These are phyloP conservation scores for Arctium lappa DNA, from an alignment of 129 eudicot species.

Conservation along the genomic window DNA sequence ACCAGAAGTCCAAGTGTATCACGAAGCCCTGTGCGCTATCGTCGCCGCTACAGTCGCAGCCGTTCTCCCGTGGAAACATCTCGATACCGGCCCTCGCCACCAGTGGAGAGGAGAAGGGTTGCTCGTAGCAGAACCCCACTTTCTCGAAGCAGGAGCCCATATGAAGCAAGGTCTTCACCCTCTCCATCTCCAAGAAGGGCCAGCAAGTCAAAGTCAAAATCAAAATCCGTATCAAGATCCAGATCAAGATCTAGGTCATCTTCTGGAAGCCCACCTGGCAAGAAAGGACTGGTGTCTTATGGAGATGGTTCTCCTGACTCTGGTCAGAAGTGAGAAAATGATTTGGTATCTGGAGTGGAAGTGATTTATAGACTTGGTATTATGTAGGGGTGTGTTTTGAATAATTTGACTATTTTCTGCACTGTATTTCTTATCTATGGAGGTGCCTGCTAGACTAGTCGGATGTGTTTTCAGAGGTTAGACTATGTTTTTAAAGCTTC, in stretches of 20 bases:
- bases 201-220: slow-evolving; percentile 41
- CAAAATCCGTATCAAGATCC: slow-evolving; percentile 13
- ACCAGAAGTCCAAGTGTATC: slow-evolving; percentile 76
- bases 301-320: slow-evolving; percentile 95
- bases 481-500: slow-evolving; percentile 12
- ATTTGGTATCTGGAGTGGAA: background rate
- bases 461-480: slow-evolving; percentile 21
- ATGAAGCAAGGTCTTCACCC: slow-evolving; percentile 46
- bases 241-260: slow-evolving; percentile 57
- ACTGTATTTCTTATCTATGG: background rate
- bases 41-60: slow-evolving; percentile 83
- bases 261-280: slow-evolving; percentile 68
- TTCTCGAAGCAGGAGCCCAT: slow-evolving; percentile 57
- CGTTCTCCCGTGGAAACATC: slow-evolving; percentile 69
- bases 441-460: slow-evolving; percentile 6
- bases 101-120: slow-evolving; percentile 56
- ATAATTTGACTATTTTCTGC: slow-evolving; percentile 16
- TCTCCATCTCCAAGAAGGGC: slow-evolving; percentile 55
- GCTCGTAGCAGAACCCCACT: slow-evolving; percentile 41
- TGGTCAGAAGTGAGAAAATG: slow-evolving; percentile 39
- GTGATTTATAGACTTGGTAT: background rate
- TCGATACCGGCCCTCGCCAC: slow-evolving; percentile 73
- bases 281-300: slow-evolving; percentile 82
- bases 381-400: slow-evolving; percentile 33
- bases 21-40: slow-evolving; percentile 81